These are phyloP conservation scores for Tinospora cordifolia DNA, from an alignment of 164 flowering plant species.

Conservation along the genomic window DNA sequence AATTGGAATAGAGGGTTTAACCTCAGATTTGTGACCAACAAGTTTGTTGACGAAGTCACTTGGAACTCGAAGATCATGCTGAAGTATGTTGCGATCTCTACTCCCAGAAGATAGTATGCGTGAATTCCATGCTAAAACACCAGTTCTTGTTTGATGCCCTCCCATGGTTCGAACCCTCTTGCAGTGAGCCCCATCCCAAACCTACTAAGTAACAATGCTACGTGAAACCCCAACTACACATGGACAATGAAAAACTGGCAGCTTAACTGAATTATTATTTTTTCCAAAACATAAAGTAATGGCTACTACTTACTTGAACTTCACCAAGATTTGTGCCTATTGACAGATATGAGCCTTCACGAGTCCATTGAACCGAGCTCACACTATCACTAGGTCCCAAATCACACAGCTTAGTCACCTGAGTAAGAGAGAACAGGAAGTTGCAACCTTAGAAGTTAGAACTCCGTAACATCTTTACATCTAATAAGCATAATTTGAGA, in stretches of 20 bases:
- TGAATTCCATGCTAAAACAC: constrained; percentile 93
- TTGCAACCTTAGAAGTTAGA: neutral
- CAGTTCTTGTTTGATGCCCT: constrained; percentile 94
- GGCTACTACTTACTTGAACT: constrained; percentile 63
- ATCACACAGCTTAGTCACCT: constrained; percentile 96
- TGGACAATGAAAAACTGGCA: neutral
- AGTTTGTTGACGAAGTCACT: constrained; percentile 72
- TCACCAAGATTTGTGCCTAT: constrained; percentile 87
- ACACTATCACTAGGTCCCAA: constrained; percentile 84
- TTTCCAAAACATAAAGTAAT: neutral
- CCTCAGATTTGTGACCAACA: constrained; percentile 97
- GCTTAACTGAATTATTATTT: neutral
- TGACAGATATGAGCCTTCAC: constrained; percentile 90
- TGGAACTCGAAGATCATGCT: constrained; percentile 85
- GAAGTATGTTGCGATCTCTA: constrained; percentile 87
- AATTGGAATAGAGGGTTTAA: constrained; percentile 21
- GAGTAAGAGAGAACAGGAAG: constrained; percentile 1
- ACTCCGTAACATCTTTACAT: neutral
- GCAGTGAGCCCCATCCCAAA: constrained; percentile 93
- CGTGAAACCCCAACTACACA: neutral
- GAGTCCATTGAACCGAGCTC: constrained; percentile 91
- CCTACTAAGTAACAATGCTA: constrained; percentile 35
- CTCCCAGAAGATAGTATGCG: constrained; percentile 87
- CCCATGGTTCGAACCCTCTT: constrained; percentile 80
- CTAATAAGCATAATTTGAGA: too few species aligned